Base-by-base conservation (phyloP, 352 stramenopile genomes). In the Phytophthora rubi region DNA sequence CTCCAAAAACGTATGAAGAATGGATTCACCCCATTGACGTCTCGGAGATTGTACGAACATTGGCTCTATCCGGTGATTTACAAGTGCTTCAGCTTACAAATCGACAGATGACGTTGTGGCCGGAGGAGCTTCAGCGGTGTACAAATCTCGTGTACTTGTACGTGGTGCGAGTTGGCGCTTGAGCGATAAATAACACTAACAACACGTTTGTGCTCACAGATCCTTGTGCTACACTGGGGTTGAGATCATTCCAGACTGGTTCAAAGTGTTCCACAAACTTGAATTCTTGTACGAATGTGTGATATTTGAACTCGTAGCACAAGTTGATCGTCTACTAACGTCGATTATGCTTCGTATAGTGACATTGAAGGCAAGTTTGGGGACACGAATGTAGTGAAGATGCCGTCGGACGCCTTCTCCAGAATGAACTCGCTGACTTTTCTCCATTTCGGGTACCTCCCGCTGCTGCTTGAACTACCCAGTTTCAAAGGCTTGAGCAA, bases 21-120 rank as follows among this genome's bases (percentile, higher is more conserved):
- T 70, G 66, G 57, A 32, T 63, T 0, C 32, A 71, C 13, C 53
- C 54, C 1, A 13, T 57, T 8, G 68, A 81, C 26, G 66, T 65
- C 13, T 70, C 65, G 0, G 13, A 45, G 1, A 23, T 54, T 21
- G 52, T 81, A 0, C 32, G n/a, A 1, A 15, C 59, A 5, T 35
- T 85, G 1, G 69, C 69, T 9, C 23, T 65, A 15, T 67, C 70
- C 0, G 77, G 75, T 0, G 33, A 64, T 42, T 37, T 77, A 5
- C 32, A 59, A 28, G 64, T 65, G 1, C 30, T 82, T 0, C 56
- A 82, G 37, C 55, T 80, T 52, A 76, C 68, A n/a, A 82, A 76
- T 37, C 65, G 65, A 3, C 32, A 56, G 5, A 49, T 78, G 3
- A 18, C 39, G 2, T 10, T 42, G 1, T 76, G 59, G 68, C 63